These are phyloP conservation scores for Haplosporangium sp. DNA, from an alignment of 371 early-diverging fungal genomes.

Conservation along the genomic window DNA sequence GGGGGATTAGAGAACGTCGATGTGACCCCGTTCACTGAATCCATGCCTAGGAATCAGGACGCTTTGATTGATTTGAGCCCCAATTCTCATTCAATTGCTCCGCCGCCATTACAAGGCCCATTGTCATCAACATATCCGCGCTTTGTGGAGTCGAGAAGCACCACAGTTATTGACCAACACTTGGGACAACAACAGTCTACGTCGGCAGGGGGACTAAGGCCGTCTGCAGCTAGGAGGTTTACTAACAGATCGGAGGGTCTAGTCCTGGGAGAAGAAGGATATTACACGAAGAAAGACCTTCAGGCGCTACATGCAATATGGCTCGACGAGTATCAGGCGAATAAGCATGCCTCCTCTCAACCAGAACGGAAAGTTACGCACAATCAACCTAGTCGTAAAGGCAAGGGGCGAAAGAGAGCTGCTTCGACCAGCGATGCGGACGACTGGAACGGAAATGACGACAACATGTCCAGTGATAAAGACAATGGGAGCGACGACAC, in stretches of 20 bases:
- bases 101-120: too few species aligned
- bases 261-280: constrained; percentile 14
- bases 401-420: neutral
- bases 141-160: too few species aligned
- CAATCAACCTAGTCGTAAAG: neutral
- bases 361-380: neutral
- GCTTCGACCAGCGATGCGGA: neutral
- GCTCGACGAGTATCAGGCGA: neutral
- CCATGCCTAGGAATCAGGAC: too few species aligned
- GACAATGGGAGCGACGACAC: constrained; percentile 3
- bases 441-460: neutral
- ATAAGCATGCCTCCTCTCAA: neutral
- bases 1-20: too few species aligned
- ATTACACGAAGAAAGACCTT: constrained; percentile 11
- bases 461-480: neutral
- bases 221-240: too few species aligned
- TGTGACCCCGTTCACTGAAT: too few species aligned
- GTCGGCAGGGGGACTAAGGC: too few species aligned
- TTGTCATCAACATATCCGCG: too few species aligned
- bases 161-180: too few species aligned
- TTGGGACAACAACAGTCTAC: too few species aligned
- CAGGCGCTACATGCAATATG: constrained; percentile 2
- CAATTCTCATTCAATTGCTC: too few species aligned
- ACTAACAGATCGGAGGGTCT: neutral
- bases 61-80: too few species aligned